phyloP scores from a whole-genome alignment of 2,329 filamentous ascomycete genomes.

The Berkeleyomyces basicola region DNA sequence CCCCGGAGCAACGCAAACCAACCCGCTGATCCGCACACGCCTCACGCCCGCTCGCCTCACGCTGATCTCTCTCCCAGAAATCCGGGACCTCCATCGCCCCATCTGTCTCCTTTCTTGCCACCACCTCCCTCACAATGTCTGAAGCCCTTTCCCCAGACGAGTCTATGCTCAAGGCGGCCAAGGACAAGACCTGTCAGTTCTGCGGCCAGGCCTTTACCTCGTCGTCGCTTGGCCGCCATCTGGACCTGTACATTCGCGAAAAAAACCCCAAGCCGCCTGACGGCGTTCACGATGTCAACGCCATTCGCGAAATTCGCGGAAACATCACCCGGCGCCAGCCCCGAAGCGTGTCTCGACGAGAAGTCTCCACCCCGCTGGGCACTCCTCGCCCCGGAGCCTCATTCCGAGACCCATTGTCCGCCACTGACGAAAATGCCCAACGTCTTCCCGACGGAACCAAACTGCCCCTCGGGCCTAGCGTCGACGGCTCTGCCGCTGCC shows the following conservation, averaged over 20 bases:
- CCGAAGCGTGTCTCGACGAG: constrained; percentile 31
- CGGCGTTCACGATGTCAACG: constrained; percentile 77
- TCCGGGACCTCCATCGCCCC: neutral
- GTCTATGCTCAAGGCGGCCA: constrained; percentile 31
- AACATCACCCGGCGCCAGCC: constrained; percentile 77
- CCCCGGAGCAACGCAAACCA: constrained; percentile 7
- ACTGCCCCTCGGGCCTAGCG: neutral
- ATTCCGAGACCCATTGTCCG: constrained; percentile 16
- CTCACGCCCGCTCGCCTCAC: neutral
- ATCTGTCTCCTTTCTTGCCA: constrained; percentile 3
- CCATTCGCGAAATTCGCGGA: constrained; percentile 68
- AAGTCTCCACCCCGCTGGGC: constrained; percentile 41
- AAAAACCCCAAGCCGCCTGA: constrained; percentile 81
- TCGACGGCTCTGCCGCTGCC: constrained; percentile 18
- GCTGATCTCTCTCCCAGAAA: neutral
- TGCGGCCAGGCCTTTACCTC: constrained; percentile 85
- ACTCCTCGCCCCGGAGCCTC: constrained; percentile 28
- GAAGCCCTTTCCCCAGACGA: constrained; percentile 20
- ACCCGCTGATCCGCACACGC: neutral
- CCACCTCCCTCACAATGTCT: constrained; percentile 19
- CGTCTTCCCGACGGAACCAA: constrained; percentile 16
- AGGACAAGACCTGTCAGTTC: constrained; percentile 80
- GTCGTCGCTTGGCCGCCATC: constrained; percentile 79
- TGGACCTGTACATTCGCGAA: constrained; percentile 85
- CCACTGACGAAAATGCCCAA: constrained; percentile 22